phyloP scores from a whole-genome alignment of 768 basidiomycete species.

The Suillus plorans region DNA sequence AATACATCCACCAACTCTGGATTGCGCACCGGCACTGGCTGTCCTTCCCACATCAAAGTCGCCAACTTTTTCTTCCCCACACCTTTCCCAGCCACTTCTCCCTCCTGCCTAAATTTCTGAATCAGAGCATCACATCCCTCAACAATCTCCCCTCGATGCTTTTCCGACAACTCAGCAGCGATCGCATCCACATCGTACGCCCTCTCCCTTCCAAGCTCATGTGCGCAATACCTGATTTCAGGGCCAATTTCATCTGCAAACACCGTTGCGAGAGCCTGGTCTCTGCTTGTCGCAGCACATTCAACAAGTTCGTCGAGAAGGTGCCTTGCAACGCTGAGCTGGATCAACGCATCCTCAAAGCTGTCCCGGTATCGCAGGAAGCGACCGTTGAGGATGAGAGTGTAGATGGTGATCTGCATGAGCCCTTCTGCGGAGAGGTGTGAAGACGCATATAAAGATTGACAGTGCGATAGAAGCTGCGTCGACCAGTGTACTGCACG shows the following conservation, averaged over 20 bases:
- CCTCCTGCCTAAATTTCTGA: conserved; percentile 48
- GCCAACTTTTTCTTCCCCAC: conserved; percentile 54
- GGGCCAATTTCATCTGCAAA: conserved; percentile 88
- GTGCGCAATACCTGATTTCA: conserved; percentile 90
- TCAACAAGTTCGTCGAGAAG: conserved; percentile 69
- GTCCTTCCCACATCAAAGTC: conserved; percentile 74
- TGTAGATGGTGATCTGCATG: conserved; percentile 75
- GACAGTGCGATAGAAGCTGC: conserved; percentile 71
- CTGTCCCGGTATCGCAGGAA: conserved; percentile 76
- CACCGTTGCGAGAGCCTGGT: conserved; percentile 83
- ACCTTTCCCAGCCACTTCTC: conserved; percentile 32
- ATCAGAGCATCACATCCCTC: conserved; percentile 60
- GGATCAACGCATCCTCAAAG: conserved; percentile 71
- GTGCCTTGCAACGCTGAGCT: conserved; percentile 75
- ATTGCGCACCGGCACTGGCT: conserved; percentile 81
- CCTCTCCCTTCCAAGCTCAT: conserved; percentile 74
- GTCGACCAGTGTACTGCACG: conserved; percentile 79
- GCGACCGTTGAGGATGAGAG: conserved; percentile 79
- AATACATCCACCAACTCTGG: conserved; percentile 90
- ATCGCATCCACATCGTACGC: conserved; percentile 84
- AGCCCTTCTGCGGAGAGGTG: conserved; percentile 58
- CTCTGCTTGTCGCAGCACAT: conserved; percentile 67
- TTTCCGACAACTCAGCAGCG: conserved; percentile 58
- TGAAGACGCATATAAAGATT: conserved; percentile 53
- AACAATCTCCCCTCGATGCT: conserved; percentile 59